Conservation (phyloP, 768 basidiomycete species). For the Suillus plorans region DNA sequence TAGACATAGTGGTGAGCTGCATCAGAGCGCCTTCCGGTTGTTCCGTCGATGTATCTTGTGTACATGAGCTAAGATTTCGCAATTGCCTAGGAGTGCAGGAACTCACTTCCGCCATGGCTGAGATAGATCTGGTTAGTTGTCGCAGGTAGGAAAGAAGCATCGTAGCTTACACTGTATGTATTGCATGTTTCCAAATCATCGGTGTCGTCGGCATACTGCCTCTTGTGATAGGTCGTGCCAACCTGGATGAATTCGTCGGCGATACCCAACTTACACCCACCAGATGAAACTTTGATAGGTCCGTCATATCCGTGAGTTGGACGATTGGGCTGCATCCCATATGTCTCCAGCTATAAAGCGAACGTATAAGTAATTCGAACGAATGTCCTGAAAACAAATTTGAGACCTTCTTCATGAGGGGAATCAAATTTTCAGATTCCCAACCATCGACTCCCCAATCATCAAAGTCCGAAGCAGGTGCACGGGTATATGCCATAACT, state of each 20-base stretch:
- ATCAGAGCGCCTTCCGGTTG: too few relatives aligned
- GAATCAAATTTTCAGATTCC: conserved; percentile 26
- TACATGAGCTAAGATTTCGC: too few relatives aligned
- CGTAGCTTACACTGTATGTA: too few relatives aligned
- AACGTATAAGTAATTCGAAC: not conserved
- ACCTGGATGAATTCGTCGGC: conserved; percentile 36
- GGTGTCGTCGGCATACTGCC: too few relatives aligned
- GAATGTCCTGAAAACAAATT: not conserved
- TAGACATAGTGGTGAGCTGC: too few relatives aligned
- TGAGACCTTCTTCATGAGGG: conserved; percentile 24
- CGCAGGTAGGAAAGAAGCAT: too few relatives aligned
- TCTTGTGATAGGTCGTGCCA: too few relatives aligned
- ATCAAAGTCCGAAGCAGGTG: conserved; percentile 55
- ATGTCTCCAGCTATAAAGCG: conserved; percentile 21
- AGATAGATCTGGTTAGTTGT: too few relatives aligned
- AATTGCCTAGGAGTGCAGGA: too few relatives aligned
- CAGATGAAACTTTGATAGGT: conserved; percentile 23
- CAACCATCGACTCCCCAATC: conserved; percentile 29
- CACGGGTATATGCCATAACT: conserved; percentile 56
- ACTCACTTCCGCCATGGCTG: too few relatives aligned
- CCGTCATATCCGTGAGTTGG: conserved; percentile 24
- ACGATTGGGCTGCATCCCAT: conserved; percentile 14
- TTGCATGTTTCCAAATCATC: too few relatives aligned
- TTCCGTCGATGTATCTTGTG: too few relatives aligned
- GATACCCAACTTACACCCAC: conserved; percentile 36